Evolutionary conservation across 1,284 basidiomycete genomes (phyloP), one percentile per base, ranked within the genome.

Genomic region (Marasmius oreades): DNA sequence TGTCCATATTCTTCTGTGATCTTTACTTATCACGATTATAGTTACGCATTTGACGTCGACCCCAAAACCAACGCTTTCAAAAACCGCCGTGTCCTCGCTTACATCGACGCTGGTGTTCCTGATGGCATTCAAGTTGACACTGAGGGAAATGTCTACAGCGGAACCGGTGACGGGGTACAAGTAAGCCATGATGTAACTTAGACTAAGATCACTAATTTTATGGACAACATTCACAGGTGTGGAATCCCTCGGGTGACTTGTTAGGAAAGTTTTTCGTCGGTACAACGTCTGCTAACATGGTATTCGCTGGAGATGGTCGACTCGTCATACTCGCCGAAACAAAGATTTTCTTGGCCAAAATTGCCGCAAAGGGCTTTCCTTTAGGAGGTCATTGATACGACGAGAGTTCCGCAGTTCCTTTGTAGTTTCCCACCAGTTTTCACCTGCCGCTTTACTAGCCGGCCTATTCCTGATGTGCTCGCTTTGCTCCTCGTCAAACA

Each of bases 201-300:
- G 14, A 3, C 37, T 20, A 37, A 14, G 50, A 57, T 20, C 54
- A 55, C 14, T 55, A 71, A 42, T 52, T 67, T 14, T 68, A 51
- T 46, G 58, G 63, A 1, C 66, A 61, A 16, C 59, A 56, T 43
- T 22, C 48, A 11, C 62, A 85, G 71, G 86, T 92, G 2, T 91
- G 84, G 80, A 81, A 83, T 64, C 63, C 78, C 0, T 64, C 77
- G 14, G 89, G 89, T 2, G 78, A 74, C 1, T 73, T 92, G 2
- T 71, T 92, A 10, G 89, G 90, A 43, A 92, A 92, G 69, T 85
- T 92, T 67, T 90, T 86, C 71, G 59, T 85, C 0, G 84, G 82
- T 16, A 74, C 69, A 3, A 75, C 74, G 0, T 76, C 79, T 3
- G 80, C 88, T 24, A 88, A 92, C 66, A 74, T 86, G 72, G 78